Evolutionary conservation across 371 early-diverging fungal species (phyloP).

Genomic region (Mortierella sp.): DNA sequence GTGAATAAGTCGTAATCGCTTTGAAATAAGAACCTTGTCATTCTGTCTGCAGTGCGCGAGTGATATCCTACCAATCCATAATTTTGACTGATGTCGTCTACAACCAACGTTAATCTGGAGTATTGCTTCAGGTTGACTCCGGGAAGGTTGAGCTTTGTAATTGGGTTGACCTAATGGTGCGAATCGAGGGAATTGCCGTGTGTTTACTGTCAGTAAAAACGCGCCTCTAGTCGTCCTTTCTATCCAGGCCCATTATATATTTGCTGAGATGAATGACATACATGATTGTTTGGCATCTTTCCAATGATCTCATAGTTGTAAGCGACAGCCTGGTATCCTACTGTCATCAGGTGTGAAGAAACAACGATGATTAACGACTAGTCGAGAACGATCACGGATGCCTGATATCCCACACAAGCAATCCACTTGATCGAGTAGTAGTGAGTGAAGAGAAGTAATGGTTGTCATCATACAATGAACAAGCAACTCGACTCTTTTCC

Average conservation of each 20-base stretch:
- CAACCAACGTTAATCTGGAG: slow-evolving; percentile 71
- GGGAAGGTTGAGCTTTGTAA: slow-evolving; percentile 60
- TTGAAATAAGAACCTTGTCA: too few relatives aligned
- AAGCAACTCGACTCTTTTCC: slow-evolving; percentile 50
- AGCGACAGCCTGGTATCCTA: slow-evolving; percentile 82
- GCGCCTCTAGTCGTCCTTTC: not conserved
- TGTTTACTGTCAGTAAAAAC: not conserved
- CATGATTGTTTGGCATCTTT: slow-evolving; percentile 68
- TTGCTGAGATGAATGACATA: slow-evolving; percentile 33
- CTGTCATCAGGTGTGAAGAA: slow-evolving; percentile 50
- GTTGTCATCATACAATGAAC: slow-evolving; percentile 35
- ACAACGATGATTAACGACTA: not conserved
- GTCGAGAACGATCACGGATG: not conserved
- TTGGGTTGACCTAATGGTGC: slow-evolving; percentile 56
- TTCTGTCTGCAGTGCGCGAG: too few relatives aligned
- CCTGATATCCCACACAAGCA: not conserved
- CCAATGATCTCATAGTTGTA: slow-evolving; percentile 73
- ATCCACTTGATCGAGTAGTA: not conserved
- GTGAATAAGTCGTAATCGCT: not conserved
- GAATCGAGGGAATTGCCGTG: not conserved
- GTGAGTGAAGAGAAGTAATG: not conserved
- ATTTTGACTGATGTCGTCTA: slow-evolving; percentile 72
- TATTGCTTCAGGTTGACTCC: slow-evolving; percentile 62
- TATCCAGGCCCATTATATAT: not conserved
- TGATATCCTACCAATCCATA: slow-evolving; percentile 69